These are phyloP conservation scores for Penicillium sp. DNA, from an alignment of 2,329 filamentous ascomycete genomes.

Conservation along the genomic window DNA sequence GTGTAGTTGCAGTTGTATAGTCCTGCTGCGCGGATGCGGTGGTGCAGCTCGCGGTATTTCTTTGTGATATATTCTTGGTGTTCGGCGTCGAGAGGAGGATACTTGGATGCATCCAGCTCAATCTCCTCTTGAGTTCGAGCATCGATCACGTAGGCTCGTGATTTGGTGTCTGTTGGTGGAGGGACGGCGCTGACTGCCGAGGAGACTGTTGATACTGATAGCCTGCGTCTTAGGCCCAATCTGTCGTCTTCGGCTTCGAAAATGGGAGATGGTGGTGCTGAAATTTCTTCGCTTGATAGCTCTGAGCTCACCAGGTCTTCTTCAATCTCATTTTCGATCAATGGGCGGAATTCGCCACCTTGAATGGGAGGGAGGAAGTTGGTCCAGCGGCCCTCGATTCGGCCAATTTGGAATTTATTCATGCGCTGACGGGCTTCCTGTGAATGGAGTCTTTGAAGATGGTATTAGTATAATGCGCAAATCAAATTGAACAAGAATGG, in stretches of 20 bases:
- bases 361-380: slow-evolving; percentile 91
- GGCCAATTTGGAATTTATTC: slow-evolving; percentile 76
- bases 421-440: slow-evolving; percentile 70
- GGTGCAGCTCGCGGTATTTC: slow-evolving; percentile 48
- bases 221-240: slow-evolving; percentile 34
- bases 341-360: slow-evolving; percentile 68
- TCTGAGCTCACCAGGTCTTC: slow-evolving; percentile 25
- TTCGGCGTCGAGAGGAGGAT: slow-evolving; percentile 68
- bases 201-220: slow-evolving; percentile 26
- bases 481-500: neutral
- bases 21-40: slow-evolving; percentile 56
- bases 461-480: slow-evolving; percentile 18
- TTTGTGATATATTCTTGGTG: slow-evolving; percentile 72
- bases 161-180: slow-evolving; percentile 20
- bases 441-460: slow-evolving; percentile 70
- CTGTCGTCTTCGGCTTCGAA: slow-evolving; percentile 52
- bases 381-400: slow-evolving; percentile 72
- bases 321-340: slow-evolving; percentile 41
- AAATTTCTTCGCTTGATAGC: slow-evolving; percentile 53
- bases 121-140: slow-evolving; percentile 71
- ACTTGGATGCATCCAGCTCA: slow-evolving; percentile 70
- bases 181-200: slow-evolving; percentile 24
- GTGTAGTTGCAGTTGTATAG: slow-evolving; percentile 78
- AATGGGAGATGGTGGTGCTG: slow-evolving; percentile 54
- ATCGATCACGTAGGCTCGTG: slow-evolving; percentile 65